These are phyloP conservation scores for Telfairia occidentalis DNA, from an alignment of 331 rosid species.

Conservation along the genomic window DNA sequence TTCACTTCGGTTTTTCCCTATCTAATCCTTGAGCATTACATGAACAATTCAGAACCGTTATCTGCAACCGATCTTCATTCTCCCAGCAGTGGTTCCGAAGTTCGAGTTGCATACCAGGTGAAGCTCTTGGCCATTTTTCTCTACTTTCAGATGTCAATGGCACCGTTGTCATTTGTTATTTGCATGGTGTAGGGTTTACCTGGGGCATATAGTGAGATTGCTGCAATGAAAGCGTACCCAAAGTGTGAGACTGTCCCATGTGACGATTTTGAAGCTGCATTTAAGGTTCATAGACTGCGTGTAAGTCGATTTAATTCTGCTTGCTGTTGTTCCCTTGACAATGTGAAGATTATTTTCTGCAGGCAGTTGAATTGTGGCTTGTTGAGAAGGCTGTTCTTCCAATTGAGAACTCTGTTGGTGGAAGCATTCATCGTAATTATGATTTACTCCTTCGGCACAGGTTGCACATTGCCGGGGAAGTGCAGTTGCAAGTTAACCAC, in stretches of 20 bases:
- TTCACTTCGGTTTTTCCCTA: neutral
- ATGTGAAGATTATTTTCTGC: slow-evolving; percentile 11
- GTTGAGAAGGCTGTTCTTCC: slow-evolving; percentile 94
- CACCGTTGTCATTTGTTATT: slow-evolving; percentile 13
- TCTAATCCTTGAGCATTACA: slow-evolving; percentile 14
- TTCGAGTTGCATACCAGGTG: slow-evolving; percentile 89
- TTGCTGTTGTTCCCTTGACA: slow-evolving; percentile 14
- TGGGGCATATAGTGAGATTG: slow-evolving; percentile 81
- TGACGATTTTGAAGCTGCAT: slow-evolving; percentile 74
- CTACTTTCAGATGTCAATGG: slow-evolving; percentile 7
- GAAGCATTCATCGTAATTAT: slow-evolving; percentile 90
- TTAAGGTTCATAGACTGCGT: slow-evolving; percentile 40
- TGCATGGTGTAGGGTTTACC: slow-evolving; percentile 54
- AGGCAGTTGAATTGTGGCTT: slow-evolving; percentile 93
- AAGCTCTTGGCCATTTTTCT: slow-evolving; percentile 6
- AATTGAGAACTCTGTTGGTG: slow-evolving; percentile 78
- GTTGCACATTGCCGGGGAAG: slow-evolving; percentile 85
- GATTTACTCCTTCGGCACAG: slow-evolving; percentile 90
- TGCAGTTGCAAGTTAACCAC: slow-evolving; percentile 61
- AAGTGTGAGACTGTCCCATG: slow-evolving; percentile 86
- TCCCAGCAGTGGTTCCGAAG: slow-evolving; percentile 47
- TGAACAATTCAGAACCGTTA: slow-evolving; percentile 58
- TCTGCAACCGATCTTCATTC: slow-evolving; percentile 32
- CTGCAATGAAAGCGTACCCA: slow-evolving; percentile 79
- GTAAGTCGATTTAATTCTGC: neutral